phyloP scores from a whole-genome alignment of 1,284 basidiomycete genomes.

The Pulchroboletus neoregius region DNA sequence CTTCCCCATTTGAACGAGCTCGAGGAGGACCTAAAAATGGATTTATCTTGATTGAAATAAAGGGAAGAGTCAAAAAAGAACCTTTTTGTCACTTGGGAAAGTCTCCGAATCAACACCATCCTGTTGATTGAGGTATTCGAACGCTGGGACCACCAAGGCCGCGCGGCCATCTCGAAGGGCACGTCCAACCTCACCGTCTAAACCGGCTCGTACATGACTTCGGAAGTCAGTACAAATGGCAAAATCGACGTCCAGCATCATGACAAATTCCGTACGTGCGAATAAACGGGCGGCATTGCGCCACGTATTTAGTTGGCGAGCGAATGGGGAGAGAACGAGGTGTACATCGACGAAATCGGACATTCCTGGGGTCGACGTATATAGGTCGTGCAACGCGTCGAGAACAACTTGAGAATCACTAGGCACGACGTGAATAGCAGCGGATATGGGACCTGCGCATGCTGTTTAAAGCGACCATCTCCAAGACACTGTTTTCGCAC shows the following conservation, averaged over 20 bases:
- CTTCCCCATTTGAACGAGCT: constrained; percentile 48
- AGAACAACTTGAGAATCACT: constrained; percentile 33
- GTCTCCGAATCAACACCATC: constrained; percentile 53
- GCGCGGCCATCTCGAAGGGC: constrained; percentile 50
- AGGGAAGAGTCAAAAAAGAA: constrained; percentile 22
- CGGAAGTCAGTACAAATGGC: constrained; percentile 78
- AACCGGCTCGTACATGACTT: constrained; percentile 38
- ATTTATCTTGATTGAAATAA: background rate
- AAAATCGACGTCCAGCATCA: constrained; percentile 89
- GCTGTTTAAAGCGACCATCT: background rate
- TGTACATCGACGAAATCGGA: constrained; percentile 77
- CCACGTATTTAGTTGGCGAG: constrained; percentile 83
- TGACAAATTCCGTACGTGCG: constrained; percentile 74
- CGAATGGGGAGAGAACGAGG: constrained; percentile 78
- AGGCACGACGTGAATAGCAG: constrained; percentile 67
- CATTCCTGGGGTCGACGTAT: constrained; percentile 62
- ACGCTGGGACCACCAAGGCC: constrained; percentile 75
- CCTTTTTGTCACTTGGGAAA: constrained; percentile 68
- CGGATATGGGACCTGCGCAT: constrained; percentile 71
- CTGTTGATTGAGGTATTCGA: constrained; percentile 63
- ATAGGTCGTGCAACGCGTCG: constrained; percentile 58
- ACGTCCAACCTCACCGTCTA: constrained; percentile 29
- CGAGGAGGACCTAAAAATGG: constrained; percentile 46
- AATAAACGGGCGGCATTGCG: constrained; percentile 78
- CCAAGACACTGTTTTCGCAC: constrained; percentile 35